These are phyloP conservation scores for Plasmodium relictum DNA, from an alignment of 169 alveolate species.

Conservation along the genomic window DNA sequence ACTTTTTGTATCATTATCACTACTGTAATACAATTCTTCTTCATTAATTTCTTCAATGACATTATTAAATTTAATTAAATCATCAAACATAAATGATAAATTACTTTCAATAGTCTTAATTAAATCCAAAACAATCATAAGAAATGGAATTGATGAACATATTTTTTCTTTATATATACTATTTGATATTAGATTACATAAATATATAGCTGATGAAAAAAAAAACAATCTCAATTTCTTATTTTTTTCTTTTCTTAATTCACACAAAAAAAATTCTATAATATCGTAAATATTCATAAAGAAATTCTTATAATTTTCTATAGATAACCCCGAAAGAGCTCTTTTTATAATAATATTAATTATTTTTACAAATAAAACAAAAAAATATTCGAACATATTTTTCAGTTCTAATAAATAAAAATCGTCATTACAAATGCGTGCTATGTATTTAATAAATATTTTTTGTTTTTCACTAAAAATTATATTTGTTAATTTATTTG, in stretches of 20 bases:
- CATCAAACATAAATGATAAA: constrained; percentile 38
- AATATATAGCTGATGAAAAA: constrained; percentile 47
- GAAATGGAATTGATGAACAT: constrained; percentile 40
- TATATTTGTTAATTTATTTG: constrained; percentile 38
- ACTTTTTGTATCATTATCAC: constrained; percentile 27
- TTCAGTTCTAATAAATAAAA: constrained; percentile 24
- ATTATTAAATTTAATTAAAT: constrained; percentile 18
- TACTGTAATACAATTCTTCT: constrained; percentile 24
- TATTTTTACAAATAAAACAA: constrained; percentile 56
- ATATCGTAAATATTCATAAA: constrained; percentile 55
- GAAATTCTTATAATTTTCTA: constrained; percentile 44
- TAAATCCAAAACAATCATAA: constrained; percentile 20
- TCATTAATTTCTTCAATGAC: constrained; percentile 18
- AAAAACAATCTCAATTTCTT: constrained; percentile 24
- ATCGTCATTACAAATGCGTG: constrained; percentile 38
- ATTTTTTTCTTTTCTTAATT: constrained; percentile 61
- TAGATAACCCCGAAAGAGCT: constrained; percentile 19
- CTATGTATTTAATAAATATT: constrained; percentile 30
- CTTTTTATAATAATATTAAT: constrained; percentile 42
- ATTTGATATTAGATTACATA: constrained; percentile 44
- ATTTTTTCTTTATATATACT: constrained; percentile 43
- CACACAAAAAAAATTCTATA: constrained; percentile 47
- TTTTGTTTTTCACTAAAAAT: constrained; percentile 58
- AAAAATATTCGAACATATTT: constrained; percentile 47
- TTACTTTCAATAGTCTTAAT: constrained; percentile 47